Evolutionary conservation across 345 rosid genomes (phyloP).

Genomic region (Populus nigra): DNA sequence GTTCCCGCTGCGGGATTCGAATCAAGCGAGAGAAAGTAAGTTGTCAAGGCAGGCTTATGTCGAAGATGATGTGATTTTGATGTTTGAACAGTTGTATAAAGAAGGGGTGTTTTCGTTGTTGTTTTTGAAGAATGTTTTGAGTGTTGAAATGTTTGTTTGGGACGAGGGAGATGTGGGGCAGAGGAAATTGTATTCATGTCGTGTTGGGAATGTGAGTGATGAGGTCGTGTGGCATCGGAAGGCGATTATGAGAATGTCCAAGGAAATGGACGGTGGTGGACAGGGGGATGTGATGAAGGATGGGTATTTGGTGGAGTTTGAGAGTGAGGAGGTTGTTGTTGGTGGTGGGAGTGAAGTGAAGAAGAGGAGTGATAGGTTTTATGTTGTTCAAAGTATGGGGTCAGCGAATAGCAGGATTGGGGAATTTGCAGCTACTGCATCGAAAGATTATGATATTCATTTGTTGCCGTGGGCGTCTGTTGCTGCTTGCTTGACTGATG

Average conservation of each 20-base stretch:
- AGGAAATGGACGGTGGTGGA: slow-evolving; percentile 23
- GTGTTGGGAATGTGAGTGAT: slow-evolving; percentile 46
- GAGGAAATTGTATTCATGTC: slow-evolving; percentile 58
- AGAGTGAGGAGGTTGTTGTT: slow-evolving; percentile 54
- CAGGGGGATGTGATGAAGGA: slow-evolving; percentile 48
- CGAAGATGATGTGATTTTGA: slow-evolving; percentile 54
- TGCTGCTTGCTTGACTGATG: slow-evolving; percentile 82
- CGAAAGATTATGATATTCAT: slow-evolving; percentile 88
- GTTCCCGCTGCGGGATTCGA: slow-evolving; percentile 76
- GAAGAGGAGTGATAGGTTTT: slow-evolving; percentile 60
- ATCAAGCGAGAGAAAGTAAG: slow-evolving; percentile 73
- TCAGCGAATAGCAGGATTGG: slow-evolving; percentile 66
- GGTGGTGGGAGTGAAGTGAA: slow-evolving; percentile 41
- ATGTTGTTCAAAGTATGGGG: slow-evolving; percentile 86
- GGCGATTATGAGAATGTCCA: slow-evolving; percentile 67
- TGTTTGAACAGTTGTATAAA: slow-evolving; percentile 73
- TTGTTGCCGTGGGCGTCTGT: slow-evolving; percentile 92
- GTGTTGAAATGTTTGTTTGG: slow-evolving; percentile 81
- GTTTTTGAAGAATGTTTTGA: slow-evolving; percentile 71
- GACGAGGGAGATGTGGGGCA: slow-evolving; percentile 65
- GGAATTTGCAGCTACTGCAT: slow-evolving; percentile 75
- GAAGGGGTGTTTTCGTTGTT: slow-evolving; percentile 78
- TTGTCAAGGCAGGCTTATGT: slow-evolving; percentile 83
- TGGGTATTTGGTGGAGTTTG: slow-evolving; percentile 65
- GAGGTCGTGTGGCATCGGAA: slow-evolving; percentile 69